These are phyloP conservation scores for Phylloporus gajari DNA, from an alignment of 1,284 basidiomycete genomes.

Conservation along the genomic window DNA sequence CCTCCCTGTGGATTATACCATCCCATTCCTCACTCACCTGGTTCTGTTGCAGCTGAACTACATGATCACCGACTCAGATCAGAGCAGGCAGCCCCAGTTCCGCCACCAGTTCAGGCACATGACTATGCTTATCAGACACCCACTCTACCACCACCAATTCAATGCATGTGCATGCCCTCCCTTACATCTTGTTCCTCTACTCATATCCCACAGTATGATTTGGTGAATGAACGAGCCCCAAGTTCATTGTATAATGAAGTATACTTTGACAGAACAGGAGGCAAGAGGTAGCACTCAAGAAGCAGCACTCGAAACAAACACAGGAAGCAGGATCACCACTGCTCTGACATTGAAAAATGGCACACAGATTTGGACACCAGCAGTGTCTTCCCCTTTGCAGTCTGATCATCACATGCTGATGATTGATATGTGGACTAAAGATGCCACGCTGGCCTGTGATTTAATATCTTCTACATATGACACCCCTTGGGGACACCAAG, in stretches of 20 bases:
- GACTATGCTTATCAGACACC: constrained; percentile 43
- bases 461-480: constrained; percentile 30
- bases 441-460: constrained; percentile 32
- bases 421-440: constrained; percentile 11
- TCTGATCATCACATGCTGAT: constrained; percentile 16
- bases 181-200: constrained; percentile 39
- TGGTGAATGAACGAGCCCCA: constrained; percentile 40
- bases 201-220: constrained; percentile 45
- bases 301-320: constrained; percentile 26
- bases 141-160: constrained; percentile 22
- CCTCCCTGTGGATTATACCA: constrained; percentile 50
- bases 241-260: constrained; percentile 42
- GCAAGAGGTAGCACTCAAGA: constrained; percentile 35
- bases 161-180: constrained; percentile 31
- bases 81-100: constrained; percentile 27
- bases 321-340: constrained; percentile 21
- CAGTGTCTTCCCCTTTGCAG: constrained; percentile 10
- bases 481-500: constrained; percentile 25
- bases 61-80: constrained; percentile 19
- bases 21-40: constrained; percentile 36
- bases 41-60: constrained; percentile 25
- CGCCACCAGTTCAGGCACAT: constrained; percentile 39
- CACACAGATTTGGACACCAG: constrained; percentile 37
- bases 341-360: constrained; percentile 40
- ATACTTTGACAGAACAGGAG: constrained; percentile 31